A percentile compares a stretch with the other conserved stretches of the same genome.
Conservation (phyloP, 164 flowering plant genomes). For the Houttuynia cordata region DNA sequence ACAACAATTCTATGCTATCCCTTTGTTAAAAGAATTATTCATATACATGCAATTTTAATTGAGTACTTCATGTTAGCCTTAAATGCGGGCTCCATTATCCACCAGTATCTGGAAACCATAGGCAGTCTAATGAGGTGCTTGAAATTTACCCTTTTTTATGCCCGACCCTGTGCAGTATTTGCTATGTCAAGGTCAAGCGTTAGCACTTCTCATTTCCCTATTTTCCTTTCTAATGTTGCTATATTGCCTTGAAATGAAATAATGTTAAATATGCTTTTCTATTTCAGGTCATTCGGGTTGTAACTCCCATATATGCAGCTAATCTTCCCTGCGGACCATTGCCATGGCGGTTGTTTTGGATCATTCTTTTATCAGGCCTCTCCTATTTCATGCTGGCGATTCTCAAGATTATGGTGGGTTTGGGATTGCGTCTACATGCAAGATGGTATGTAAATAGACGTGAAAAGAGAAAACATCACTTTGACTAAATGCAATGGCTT, state of each 20-base stretch:
- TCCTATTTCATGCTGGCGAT: constrained; percentile 76
- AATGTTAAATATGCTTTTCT: not conserved
- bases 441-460: constrained; percentile 78
- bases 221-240: too few relatives aligned
- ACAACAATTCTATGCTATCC: not conserved
- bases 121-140: too few relatives aligned
- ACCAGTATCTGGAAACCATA: not conserved
- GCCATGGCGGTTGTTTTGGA: constrained; percentile 71
- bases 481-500: constrained; percentile 21
- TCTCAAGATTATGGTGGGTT: constrained; percentile 69
- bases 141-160: too few relatives aligned
- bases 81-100: not conserved
- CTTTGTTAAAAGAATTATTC: too few relatives aligned
- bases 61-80: not conserved
- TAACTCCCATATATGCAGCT: constrained; percentile 79
- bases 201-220: too few relatives aligned
- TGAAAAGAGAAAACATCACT: constrained; percentile 49
- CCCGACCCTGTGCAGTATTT: too few relatives aligned
- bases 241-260: too few relatives aligned
- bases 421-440: constrained; percentile 70
- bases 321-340: constrained; percentile 60
- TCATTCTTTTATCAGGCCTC: constrained; percentile 35
- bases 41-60: too few relatives aligned
- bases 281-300: constrained; percentile 79
- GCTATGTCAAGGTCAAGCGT: too few relatives aligned